Conservation (phyloP, 345 rosid genomes). For the Pistacia atlantica region DNA sequence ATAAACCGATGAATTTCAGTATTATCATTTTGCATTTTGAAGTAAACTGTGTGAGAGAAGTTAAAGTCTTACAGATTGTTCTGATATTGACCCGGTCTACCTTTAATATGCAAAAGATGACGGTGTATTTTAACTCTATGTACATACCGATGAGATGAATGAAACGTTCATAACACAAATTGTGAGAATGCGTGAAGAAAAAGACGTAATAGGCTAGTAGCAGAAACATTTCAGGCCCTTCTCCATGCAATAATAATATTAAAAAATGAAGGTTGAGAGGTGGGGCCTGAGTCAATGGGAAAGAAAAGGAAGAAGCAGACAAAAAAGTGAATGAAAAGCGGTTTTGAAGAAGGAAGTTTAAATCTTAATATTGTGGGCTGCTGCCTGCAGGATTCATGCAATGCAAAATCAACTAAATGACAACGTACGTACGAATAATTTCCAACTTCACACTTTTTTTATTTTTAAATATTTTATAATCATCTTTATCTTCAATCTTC, state of each 20-base stretch:
- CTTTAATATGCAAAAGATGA: neutral
- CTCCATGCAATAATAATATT: neutral
- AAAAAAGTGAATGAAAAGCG: slow-evolving; percentile 14
- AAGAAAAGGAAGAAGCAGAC: neutral
- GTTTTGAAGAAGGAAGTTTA: slow-evolving; percentile 11
- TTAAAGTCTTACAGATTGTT: too few relatives aligned
- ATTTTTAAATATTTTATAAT: too few relatives aligned
- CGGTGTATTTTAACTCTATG: too few relatives aligned
- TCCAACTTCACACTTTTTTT: too few relatives aligned
- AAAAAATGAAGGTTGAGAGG: neutral
- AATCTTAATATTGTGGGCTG: slow-evolving; percentile 28
- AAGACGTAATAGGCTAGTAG: neutral
- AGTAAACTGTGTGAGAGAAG: neutral
- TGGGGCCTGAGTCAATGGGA: neutral
- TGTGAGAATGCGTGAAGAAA: neutral
- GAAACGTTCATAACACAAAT: neutral
- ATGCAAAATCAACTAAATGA: neutral
- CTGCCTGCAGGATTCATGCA: slow-evolving; percentile 21
- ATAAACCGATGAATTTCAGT: too few relatives aligned
- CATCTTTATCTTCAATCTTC: too few relatives aligned
- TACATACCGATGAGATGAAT: neutral
- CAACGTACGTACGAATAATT: neutral
- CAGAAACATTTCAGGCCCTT: neutral
- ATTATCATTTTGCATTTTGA: too few relatives aligned
- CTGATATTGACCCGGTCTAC: neutral